Evolutionary conservation across 306 rosid genomes (phyloP).

Genomic region (Macrotyloma uniflorum): DNA sequence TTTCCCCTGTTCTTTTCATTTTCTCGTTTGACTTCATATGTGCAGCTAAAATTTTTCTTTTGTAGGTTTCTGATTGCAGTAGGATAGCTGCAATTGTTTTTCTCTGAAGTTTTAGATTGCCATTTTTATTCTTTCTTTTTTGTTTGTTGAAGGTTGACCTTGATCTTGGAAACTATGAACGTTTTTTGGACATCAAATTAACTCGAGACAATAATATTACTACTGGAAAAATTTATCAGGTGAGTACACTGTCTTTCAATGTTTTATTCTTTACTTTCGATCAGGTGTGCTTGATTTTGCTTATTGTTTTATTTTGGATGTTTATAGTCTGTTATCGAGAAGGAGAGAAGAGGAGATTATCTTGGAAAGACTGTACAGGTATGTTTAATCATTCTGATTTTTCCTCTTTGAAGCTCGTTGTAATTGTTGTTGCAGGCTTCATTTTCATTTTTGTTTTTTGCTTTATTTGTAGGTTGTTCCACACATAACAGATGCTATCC

Average conservation of each 20-base stretch:
- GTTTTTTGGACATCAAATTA: conserved; percentile 73
- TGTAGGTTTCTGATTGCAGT: conserved; percentile 7
- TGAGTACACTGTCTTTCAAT: conserved; percentile 32
- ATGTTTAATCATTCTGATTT: conserved; percentile 14
- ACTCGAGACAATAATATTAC: conserved; percentile 89
- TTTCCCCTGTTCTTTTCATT: neutral
- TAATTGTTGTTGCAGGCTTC: conserved; percentile 12
- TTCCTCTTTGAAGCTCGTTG: conserved; percentile 14
- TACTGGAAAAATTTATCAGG: conserved; percentile 93
- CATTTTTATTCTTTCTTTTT: neutral
- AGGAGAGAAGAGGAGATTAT: conserved; percentile 88
- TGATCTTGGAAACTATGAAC: conserved; percentile 92
- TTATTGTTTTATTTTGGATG: conserved; percentile 18
- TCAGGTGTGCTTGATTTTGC: conserved; percentile 4
- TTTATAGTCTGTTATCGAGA: conserved; percentile 72
- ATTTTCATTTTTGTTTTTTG: conserved; percentile 28
- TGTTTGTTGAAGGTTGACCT: conserved; percentile 75
- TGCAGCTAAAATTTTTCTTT: neutral
- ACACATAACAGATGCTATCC: conserved; percentile 85
- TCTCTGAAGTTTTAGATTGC: neutral
- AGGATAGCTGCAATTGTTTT: conserved; percentile 10
- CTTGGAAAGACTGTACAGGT: conserved; percentile 95
- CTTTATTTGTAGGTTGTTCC: conserved; percentile 72
- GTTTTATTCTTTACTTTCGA: neutral
- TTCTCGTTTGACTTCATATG: conserved; percentile 35